phyloP scores from a whole-genome alignment of 169 alveolate species.

The Babesia caballi region DNA sequence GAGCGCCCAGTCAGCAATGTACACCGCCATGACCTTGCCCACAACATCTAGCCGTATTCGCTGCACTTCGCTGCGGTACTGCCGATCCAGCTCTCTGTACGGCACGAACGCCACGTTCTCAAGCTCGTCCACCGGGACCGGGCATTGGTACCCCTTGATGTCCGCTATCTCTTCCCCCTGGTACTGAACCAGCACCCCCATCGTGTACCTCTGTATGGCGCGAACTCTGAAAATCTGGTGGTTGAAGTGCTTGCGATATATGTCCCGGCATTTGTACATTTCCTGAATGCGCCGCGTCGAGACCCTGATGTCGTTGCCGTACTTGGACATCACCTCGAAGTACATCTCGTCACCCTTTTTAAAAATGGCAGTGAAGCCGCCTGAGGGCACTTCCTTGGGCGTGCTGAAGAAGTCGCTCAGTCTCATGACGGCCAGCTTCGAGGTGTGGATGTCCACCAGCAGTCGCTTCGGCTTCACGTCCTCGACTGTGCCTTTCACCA shows the following conservation, averaged over 20 bases:
- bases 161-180: conserved; percentile 22
- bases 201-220: conserved; percentile 35
- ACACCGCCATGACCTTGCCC: conserved; percentile 56
- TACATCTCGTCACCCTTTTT: conserved; percentile 48
- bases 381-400: conserved; percentile 52
- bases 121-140: neutral
- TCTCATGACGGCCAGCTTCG: conserved; percentile 16
- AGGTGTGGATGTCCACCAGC: conserved; percentile 50
- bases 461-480: conserved; percentile 13
- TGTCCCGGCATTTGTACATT: conserved; percentile 29
- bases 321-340: conserved; percentile 45
- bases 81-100: neutral
- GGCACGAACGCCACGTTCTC: conserved; percentile 40
- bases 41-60: conserved; percentile 2
- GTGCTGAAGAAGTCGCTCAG: conserved; percentile 16
- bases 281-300: conserved; percentile 35
- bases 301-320: conserved; percentile 31
- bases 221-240: conserved; percentile 22
- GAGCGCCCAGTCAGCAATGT: neutral
- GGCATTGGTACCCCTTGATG: conserved; percentile 1
- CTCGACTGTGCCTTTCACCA: conserved; percentile 52
- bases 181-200: conserved; percentile 56
- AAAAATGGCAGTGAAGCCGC: conserved; percentile 45
- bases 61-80: conserved; percentile 7
- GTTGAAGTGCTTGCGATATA: conserved; percentile 17